phyloP scores from a whole-genome alignment of 257 asterid species.

The Asclepias syriaca region DNA sequence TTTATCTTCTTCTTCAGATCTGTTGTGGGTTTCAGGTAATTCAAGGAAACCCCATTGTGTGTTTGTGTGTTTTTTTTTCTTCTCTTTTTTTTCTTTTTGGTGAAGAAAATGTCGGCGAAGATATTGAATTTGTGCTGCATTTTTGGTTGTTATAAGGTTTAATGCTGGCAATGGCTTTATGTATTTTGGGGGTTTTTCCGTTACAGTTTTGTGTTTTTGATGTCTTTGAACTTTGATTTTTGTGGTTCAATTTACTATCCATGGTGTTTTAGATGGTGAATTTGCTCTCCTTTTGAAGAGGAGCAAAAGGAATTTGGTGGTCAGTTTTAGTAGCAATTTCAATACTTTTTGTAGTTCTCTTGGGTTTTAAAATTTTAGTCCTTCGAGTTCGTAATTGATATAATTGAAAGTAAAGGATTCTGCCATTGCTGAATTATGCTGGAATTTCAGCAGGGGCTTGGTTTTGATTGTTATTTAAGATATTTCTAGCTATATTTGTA shows the following conservation, averaged over 20 bases:
- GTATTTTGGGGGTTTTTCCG: not conserved
- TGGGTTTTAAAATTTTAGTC: not conserved
- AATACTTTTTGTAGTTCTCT: not conserved
- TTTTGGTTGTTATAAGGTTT: not conserved
- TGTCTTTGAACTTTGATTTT: not conserved
- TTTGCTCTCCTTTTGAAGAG: not conserved
- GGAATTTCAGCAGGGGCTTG: not conserved
- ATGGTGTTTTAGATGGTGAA: not conserved
- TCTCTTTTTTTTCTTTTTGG: not conserved
- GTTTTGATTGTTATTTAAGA: not conserved
- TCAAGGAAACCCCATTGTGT: not conserved
- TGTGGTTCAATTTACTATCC: not conserved
- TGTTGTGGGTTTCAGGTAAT: constrained; percentile 11
- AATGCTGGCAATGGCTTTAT: not conserved
- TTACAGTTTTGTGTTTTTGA: not conserved
- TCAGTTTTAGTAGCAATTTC: not conserved
- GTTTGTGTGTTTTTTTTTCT: not conserved
- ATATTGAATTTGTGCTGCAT: constrained; percentile 13
- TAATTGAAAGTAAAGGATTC: not conserved
- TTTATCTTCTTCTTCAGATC: constrained; percentile 10
- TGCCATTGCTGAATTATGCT: not conserved
- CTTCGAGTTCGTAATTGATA: not conserved
- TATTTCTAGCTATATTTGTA: not conserved
- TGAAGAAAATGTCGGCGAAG: constrained; percentile 4
- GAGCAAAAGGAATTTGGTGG: not conserved